Percentiles rank a stretch among this genome's conserved stretches.
phyloP scores from a whole-genome alignment of 2,329 filamentous ascomycete species.

The Beauveria caledonica region DNA sequence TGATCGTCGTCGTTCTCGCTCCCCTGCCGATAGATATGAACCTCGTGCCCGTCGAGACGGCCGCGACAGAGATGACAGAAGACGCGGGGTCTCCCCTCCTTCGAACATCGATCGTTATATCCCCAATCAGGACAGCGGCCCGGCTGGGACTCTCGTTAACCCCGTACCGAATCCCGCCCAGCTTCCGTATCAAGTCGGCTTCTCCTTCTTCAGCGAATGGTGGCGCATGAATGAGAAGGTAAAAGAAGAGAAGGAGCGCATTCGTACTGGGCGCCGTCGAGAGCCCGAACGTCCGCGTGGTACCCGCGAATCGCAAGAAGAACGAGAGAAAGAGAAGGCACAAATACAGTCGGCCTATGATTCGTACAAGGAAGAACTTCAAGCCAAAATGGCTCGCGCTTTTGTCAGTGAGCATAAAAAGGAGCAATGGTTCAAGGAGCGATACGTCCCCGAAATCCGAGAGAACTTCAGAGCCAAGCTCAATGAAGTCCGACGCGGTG shows the following conservation, averaged over 20 bases:
- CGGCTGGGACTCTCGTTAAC: constrained; percentile 45
- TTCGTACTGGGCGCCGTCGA: constrained; percentile 59
- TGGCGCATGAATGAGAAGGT: constrained; percentile 76
- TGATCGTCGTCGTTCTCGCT: constrained; percentile 59
- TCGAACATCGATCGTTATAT: constrained; percentile 80
- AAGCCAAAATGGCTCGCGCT: constrained; percentile 71
- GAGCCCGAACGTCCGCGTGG: constrained; percentile 56
- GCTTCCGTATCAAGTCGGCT: constrained; percentile 72
- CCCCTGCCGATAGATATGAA: constrained; percentile 69
- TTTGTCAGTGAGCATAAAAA: constrained; percentile 91
- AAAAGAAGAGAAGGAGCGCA: constrained; percentile 71
- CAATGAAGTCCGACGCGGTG: constrained; percentile 68
- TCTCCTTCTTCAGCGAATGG: constrained; percentile 82
- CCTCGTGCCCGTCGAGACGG: constrained; percentile 64
- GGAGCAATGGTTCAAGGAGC: constrained; percentile 97
- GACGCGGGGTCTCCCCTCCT: constrained; percentile 53
- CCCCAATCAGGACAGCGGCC: constrained; percentile 56
- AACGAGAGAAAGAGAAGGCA: constrained; percentile 69
- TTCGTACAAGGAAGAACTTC: constrained; percentile 58
- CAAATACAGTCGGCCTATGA: constrained; percentile 67
- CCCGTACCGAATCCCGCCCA: constrained; percentile 64
- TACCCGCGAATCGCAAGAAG: constrained; percentile 59
- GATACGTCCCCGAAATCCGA: constrained; percentile 78
- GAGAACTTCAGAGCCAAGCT: constrained; percentile 67
- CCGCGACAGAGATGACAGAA: constrained; percentile 52